These are phyloP conservation scores for Wickerhamiella bombiphila DNA, from an alignment of 805 yeast genomes.

Conservation along the genomic window DNA sequence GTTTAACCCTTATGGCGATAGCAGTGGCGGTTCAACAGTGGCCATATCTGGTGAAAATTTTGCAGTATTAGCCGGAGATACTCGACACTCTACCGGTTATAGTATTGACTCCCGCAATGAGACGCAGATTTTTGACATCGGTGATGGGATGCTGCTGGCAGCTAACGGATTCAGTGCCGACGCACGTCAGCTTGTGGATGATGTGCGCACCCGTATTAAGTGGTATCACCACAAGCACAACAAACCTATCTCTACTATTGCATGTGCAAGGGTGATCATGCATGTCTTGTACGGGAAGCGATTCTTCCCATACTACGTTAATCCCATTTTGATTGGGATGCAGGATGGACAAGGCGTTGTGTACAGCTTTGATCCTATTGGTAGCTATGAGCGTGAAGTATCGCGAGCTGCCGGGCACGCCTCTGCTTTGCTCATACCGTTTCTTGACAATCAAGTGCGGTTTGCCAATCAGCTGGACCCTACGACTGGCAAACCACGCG, in stretches of 20 bases:
- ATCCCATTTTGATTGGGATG: slow-evolving; percentile 86
- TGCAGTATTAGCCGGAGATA: slow-evolving; percentile 94
- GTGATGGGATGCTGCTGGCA: slow-evolving; percentile 72
- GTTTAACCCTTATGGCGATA: slow-evolving; percentile 22
- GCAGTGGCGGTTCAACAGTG: slow-evolving; percentile 88
- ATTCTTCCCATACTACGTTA: slow-evolving; percentile 92
- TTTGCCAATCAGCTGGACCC: slow-evolving; percentile 88
- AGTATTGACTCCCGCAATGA: slow-evolving; percentile 85
- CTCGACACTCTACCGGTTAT: slow-evolving; percentile 92
- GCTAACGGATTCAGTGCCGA: slow-evolving; percentile 98
- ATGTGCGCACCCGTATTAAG: slow-evolving; percentile 36
- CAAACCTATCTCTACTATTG: slow-evolving; percentile 47
- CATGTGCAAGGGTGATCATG: slow-evolving; percentile 85
- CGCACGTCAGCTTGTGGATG: slow-evolving; percentile 67
- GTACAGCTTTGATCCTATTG: slow-evolving; percentile 94
- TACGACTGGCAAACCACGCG: slow-evolving; percentile 45
- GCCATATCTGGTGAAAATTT: slow-evolving; percentile 98
- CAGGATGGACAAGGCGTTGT: slow-evolving; percentile 92
- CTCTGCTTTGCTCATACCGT: slow-evolving; percentile 90
- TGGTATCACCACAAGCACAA: slow-evolving; percentile 92
- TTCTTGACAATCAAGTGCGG: slow-evolving; percentile 92
- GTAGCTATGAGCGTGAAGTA: slow-evolving; percentile 93
- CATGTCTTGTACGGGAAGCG: slow-evolving; percentile 83
- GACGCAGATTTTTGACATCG: slow-evolving; percentile 77
- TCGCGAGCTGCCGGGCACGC: slow-evolving; percentile 98